Evolutionary conservation across 2,329 filamentous ascomycete species (phyloP).

Genomic region (Aureobasidium sp.): DNA sequence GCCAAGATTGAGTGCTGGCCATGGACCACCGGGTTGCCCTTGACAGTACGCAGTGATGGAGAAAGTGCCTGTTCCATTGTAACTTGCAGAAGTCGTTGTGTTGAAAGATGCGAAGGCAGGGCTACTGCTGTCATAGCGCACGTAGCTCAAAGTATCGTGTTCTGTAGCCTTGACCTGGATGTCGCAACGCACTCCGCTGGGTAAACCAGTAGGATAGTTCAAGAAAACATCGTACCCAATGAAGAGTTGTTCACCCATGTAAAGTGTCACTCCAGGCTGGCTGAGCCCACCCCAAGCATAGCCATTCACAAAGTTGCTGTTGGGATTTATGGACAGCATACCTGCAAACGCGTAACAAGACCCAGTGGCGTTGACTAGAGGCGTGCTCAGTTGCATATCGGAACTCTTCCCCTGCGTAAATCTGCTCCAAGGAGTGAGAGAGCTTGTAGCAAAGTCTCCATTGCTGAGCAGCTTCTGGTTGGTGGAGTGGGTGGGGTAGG

Average conservation of each 20-base stretch:
- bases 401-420: conserved; percentile 8
- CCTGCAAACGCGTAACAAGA: conserved; percentile 14
- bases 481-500: neutral
- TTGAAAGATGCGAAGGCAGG: conserved; percentile 6
- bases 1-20: neutral
- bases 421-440: neutral
- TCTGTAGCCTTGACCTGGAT: conserved; percentile 9
- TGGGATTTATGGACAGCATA: neutral
- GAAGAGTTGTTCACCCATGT: conserved; percentile 7
- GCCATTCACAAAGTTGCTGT: conserved; percentile 10
- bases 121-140: conserved; percentile 7
- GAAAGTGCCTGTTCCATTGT: conserved; percentile 12
- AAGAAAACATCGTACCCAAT: conserved; percentile 2
- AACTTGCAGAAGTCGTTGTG: neutral
- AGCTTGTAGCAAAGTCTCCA: neutral
- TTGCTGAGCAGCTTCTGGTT: conserved; percentile 8
- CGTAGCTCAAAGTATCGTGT: conserved; percentile 9
- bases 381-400: neutral
- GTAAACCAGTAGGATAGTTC: conserved; percentile 9
- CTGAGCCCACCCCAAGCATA: conserved; percentile 3
- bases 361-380: neutral
- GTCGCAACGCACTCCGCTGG: conserved; percentile 6
- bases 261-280: conserved; percentile 3
- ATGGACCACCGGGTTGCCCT: conserved; percentile 2
- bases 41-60: conserved; percentile 7